Evolutionary conservation across 345 rosid species (phyloP).

Genomic region (Gossypium mustelinum): DNA sequence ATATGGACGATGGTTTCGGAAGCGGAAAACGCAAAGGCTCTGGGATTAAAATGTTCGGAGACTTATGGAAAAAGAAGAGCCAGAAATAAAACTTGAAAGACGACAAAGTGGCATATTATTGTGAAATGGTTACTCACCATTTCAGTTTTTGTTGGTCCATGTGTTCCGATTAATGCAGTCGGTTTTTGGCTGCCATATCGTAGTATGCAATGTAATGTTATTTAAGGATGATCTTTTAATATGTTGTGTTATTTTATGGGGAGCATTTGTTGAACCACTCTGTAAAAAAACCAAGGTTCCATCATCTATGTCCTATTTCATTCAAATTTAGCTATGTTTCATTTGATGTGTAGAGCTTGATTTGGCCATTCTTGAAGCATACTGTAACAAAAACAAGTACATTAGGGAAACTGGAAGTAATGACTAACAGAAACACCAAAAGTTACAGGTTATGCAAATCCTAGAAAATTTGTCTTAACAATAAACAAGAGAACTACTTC

Average conservation of each 20-base stretch:
- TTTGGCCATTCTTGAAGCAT: too few relatives aligned
- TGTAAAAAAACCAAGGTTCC: not conserved
- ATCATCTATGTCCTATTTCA: not conserved
- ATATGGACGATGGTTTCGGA: slow-evolving; percentile 56
- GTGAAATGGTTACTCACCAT: slow-evolving; percentile 37
- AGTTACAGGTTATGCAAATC: too few relatives aligned
- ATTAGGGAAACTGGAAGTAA: too few relatives aligned
- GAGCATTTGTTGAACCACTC: not conserved
- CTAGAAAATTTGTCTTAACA: not conserved
- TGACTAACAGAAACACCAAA: too few relatives aligned
- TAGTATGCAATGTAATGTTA: slow-evolving; percentile 2
- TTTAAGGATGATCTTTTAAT: slow-evolving; percentile 5
- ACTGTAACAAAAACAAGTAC: too few relatives aligned
- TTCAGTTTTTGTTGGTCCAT: slow-evolving; percentile 21
- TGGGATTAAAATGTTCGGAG: slow-evolving; percentile 79
- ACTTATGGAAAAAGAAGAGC: slow-evolving; percentile 77
- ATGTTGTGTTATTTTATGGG: not conserved
- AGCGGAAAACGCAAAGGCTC: slow-evolving; percentile 70
- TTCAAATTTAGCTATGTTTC: not conserved
- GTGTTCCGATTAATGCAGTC: not conserved
- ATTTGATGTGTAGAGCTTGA: not conserved
- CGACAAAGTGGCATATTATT: not conserved
- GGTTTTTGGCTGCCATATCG: not conserved
- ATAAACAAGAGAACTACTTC: not conserved
- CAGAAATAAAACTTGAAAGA: slow-evolving; percentile 40